phyloP scores from a whole-genome alignment of 768 basidiomycete genomes.

The Serendipita sp. region DNA sequence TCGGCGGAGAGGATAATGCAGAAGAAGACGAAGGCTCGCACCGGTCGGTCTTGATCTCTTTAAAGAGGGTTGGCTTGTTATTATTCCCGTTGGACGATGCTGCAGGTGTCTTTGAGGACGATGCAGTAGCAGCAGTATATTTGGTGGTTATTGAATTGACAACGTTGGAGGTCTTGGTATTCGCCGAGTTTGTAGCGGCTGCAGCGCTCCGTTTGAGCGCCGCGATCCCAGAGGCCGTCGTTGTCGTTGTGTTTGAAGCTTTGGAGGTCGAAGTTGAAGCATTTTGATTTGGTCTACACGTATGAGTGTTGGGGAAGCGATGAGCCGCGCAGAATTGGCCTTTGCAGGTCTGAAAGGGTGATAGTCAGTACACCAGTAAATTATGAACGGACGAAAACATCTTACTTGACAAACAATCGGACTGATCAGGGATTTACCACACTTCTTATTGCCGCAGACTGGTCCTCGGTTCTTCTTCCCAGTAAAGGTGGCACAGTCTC shows the following conservation, averaged over 20 bases:
- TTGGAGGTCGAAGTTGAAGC: constrained; percentile 19
- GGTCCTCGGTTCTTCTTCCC: constrained; percentile 39
- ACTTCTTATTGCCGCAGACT: constrained; percentile 40
- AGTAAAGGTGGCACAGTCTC: constrained; percentile 51
- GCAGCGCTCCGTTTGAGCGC: constrained; percentile 25
- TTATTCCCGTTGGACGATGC: constrained; percentile 8
- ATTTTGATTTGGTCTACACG: constrained; percentile 17
- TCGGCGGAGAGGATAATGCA: constrained; percentile 15
- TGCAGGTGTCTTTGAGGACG: constrained; percentile 23
- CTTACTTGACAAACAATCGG: constrained; percentile 62
- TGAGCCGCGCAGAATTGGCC: constrained; percentile 62
- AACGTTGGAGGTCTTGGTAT: not conserved
- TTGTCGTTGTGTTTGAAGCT: constrained; percentile 12
- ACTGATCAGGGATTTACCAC: constrained; percentile 56
- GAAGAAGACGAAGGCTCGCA: constrained; percentile 28
- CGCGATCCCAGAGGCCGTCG: constrained; percentile 21
- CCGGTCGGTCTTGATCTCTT: constrained; percentile 36
- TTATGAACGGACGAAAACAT: constrained; percentile 10
- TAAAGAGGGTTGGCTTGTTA: constrained; percentile 5
- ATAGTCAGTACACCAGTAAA: not conserved
- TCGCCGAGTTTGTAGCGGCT: constrained; percentile 22
- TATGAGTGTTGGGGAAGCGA: constrained; percentile 62
- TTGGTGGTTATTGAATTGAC: not conserved
- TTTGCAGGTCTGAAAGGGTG: constrained; percentile 38
- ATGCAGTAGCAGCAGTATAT: constrained; percentile 16